Base-by-base conservation (phyloP, 768 basidiomycete species). In the Boletus reticulatus region DNA sequence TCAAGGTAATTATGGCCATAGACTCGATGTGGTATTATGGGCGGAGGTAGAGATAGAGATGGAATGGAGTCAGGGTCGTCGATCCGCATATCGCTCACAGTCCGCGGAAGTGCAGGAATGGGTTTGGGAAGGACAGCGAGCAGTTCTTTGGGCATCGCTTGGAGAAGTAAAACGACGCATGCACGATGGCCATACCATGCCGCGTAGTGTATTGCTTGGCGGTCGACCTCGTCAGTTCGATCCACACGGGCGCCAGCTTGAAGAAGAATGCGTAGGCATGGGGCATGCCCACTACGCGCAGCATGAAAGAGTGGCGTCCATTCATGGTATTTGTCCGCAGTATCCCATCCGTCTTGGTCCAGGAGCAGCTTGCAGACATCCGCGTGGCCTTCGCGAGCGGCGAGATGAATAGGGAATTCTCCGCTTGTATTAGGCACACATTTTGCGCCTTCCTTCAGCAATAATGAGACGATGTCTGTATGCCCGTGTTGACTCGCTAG, bases 281-380 rank as follows among this genome's bases (percentile, higher is more conserved):
- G 77, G 17, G 79, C 72, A 59, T 86, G 88, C 1, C 95, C 94
- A 58, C 93, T 88, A 37, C 92, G 87, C 6, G 94, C 88, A 4
- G 97, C 94, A 71, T 98, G 95, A 67, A 95, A 94, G 43, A 98
- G 79, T 24, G 97, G 97, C 8, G 95, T 98, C 94, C 96, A 98
- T 69, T 97, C 93, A 67, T 96, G 90, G 72, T 96, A 98, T 73
- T 95, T 98, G 79, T 99, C 97, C 2, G 88, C 85, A 9, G 82
- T 79, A 71, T 92, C 93, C 85, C 87, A 92, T 38, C 86, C 92
- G 47, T 84, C 87, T 39, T 84, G 84, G 31, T 76, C 76, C 5
- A 94, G 75, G 34, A 99, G 82, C 8, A 93, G 72, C 55, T 74
- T 79, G 69, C 95, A 96, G 19, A 97, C 84, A n/a, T 86, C 83